Base-by-base conservation (phyloP, 805 yeast genomes). In the Kazachstania bromeliacearum region DNA sequence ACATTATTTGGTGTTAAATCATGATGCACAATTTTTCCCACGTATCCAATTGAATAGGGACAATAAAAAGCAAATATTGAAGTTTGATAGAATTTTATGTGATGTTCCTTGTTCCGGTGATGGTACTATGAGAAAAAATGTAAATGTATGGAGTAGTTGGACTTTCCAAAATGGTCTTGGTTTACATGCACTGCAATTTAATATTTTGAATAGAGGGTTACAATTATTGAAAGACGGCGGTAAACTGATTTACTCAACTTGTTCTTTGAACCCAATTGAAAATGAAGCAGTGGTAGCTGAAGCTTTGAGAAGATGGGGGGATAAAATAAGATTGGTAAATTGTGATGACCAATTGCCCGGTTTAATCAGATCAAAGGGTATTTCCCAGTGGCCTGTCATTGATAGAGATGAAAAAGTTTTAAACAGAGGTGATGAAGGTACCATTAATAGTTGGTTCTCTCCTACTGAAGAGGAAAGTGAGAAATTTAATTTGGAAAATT, bases 31-130 rank as follows among this genome's bases (percentile, higher is more conserved):
- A 64, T 68, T 85, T 58, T 88, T 85, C 68, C 98, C 98, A 34
- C 74, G 85, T 51, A 73, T 92, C 50, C 73, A 68, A 45, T 60
- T 60, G 20, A 50, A 46, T 17, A 43, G 47, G 8, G 16, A 32
- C 4, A 33, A 31, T 15, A 42, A 43, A 14, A 45, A 47, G 8
- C 67, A 70, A 30, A 71, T 64, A 46, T 63, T 87, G 51, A 84
- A 81, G 57, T 92, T 85, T 58, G 97, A 92, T 62, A 75, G 98
- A 57, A 76, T 92, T 36, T 69, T 92, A 45, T 89, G 97, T 68
- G 98, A 92, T 63, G 98, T 92, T 22, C 98, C 98, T 36, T 92
- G 98, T 68, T 83, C 97, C 16, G 98, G 98, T 47, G 98, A 92
- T 60, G 98, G 94, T 44, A 92, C 98, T 28, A 85, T 92, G 94